Percentiles rank a stretch among this genome's conserved stretches.
Evolutionary conservation across 139 green algal species (phyloP).

Genomic region (Chlorella sp.): DNA sequence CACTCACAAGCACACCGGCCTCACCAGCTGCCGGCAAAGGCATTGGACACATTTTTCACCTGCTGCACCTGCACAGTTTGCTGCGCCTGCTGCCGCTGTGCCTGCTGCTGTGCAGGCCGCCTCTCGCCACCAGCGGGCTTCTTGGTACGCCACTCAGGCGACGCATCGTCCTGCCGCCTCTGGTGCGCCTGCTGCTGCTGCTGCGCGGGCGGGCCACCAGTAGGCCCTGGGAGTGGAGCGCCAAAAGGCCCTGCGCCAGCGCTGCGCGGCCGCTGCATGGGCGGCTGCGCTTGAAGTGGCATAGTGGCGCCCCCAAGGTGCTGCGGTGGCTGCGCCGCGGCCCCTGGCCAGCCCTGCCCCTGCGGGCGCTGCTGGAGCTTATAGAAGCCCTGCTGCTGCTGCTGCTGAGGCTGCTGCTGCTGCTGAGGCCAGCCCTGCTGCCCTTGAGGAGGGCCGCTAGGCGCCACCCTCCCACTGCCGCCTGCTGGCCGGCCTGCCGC

Average conservation of each 20-base stretch:
- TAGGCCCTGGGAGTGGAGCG: background rate
- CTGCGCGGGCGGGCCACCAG: background rate
- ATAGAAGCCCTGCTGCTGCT: background rate
- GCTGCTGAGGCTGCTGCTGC: slow-evolving; percentile 12
- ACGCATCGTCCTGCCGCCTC: background rate
- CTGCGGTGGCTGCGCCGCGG: background rate
- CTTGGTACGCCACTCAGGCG: slow-evolving; percentile 20
- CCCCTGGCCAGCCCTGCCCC: no score
- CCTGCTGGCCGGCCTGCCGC: background rate
- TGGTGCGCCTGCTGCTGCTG: background rate
- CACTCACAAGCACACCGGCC: no score
- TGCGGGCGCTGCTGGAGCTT: background rate
- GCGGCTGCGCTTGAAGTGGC: background rate
- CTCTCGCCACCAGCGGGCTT: background rate
- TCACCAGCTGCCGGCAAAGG: no score
- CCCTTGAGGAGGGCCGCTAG: background rate
- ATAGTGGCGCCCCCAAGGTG: no score
- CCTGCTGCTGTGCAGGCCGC: background rate
- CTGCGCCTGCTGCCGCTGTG: slow-evolving; percentile 2
- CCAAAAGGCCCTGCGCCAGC: slow-evolving; percentile 19
- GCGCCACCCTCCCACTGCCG: background rate
- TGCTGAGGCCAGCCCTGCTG: background rate
- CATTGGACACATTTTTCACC: background rate
- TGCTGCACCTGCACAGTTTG: no score
- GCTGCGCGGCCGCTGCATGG: background rate